Evolutionary conservation across 306 rosid genomes (phyloP), one percentile per base, ranked within the genome.

Genomic region (Prinsepia uniflora): DNA sequence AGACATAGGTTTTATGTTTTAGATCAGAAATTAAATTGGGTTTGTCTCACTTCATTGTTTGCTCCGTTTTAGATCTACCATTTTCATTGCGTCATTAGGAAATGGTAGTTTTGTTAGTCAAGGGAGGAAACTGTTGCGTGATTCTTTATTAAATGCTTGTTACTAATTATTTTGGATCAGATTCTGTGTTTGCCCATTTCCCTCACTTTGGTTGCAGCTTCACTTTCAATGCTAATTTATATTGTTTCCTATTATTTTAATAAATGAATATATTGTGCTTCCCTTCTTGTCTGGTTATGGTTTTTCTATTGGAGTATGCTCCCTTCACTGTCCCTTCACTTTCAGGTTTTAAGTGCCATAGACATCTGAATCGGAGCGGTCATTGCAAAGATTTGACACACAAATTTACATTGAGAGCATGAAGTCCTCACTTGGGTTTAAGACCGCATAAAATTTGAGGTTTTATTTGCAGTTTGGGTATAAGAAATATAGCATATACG

Each of bases 321-420:
- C 5, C 11, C 19, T 61, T 54, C 46, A 60, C 10, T 63, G 36
- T 49, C 9, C 11, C 9, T n/a, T 44, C 30, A 66, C 60, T 63
- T 55, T 71, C 72, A 71, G 80, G 71, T 58, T 59, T 69, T 44
- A 30, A 24, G 53, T 40, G 13, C 49, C 50, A 6, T 68, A 24
- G 34, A 34, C 58, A 48, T 70, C 75, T 39, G 46, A 36, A 17
- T 63, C 44, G 13, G 71, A 20, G 67, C 52, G 18, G 52, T 43
- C 71, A 64, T 63, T 76, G 80, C 56, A 67, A 24, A 76, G 48
- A 44, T 17, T 46, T 45, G 72, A 54, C 19, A 13, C 2, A 18
- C 44, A 5, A 18, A 41, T n/a, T 42, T 63, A 2, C 3, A 20
- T 56, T 57, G 54, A 55, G 65, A 24, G 36, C 57, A 67, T 60